Percentiles rank a stretch among this genome's conserved stretches.
These are phyloP conservation scores for Eudorina sp. DNA, from an alignment of 139 green algal genomes.

Conservation along the genomic window DNA sequence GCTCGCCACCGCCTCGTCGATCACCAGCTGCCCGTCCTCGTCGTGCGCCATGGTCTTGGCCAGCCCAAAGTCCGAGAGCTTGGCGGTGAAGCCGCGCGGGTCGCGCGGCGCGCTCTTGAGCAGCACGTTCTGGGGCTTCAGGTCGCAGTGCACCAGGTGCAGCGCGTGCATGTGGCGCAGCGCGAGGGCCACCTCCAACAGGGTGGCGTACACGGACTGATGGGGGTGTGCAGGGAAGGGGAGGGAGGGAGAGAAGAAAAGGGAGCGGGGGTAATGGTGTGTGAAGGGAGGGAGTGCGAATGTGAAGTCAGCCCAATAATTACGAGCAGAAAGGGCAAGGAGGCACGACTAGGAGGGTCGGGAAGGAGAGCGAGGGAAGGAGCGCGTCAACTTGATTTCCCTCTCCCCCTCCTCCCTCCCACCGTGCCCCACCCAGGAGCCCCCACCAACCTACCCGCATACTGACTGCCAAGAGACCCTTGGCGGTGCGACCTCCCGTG, in stretches of 20 bases:
- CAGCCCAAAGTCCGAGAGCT: constrained; percentile 38
- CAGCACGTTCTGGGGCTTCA: constrained; percentile 42
- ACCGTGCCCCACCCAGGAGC: neutral
- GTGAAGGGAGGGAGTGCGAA: no score
- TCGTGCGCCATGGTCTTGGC: constrained; percentile 37
- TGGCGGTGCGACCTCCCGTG: neutral
- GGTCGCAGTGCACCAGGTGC: constrained; percentile 29
- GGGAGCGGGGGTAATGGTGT: neutral
- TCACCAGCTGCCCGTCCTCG: constrained; percentile 34
- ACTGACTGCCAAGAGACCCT: neutral
- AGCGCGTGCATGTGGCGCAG: constrained; percentile 38
- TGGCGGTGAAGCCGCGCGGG: constrained; percentile 35
- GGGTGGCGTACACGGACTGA: neutral
- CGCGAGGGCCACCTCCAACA: constrained; percentile 7
- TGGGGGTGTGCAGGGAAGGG: neutral
- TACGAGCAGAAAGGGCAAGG: no score
- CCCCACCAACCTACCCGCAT: constrained; percentile 15
- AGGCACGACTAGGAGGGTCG: no score
- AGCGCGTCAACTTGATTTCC: no score
- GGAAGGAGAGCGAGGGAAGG: no score
- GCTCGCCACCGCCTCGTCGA: constrained; percentile 37
- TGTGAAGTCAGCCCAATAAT: no score
- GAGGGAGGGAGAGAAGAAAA: neutral
- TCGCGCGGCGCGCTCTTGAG: constrained; percentile 23
- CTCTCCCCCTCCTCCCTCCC: neutral